phyloP scores from a whole-genome alignment of 176 grass and related monocot genomes.

The Musa schizocarpa region DNA sequence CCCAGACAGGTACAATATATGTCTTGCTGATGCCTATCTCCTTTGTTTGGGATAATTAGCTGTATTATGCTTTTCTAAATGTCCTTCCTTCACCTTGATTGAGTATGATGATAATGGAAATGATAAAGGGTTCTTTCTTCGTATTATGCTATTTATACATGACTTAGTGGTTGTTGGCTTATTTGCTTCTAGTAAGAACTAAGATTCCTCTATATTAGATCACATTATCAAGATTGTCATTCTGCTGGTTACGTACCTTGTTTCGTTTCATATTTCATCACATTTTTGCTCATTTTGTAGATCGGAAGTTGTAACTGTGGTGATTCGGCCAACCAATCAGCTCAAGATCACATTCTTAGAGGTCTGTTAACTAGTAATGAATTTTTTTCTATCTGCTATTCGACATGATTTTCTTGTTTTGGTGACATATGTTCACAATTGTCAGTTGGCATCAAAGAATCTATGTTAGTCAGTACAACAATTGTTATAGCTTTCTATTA shows the following conservation, averaged over 20 bases:
- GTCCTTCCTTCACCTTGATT: background rate
- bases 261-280: slow-evolving; percentile 25
- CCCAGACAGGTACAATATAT: slow-evolving; percentile 46
- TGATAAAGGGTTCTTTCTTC: background rate
- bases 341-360: slow-evolving; percentile 96
- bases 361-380: slow-evolving; percentile 37
- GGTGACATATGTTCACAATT: background rate
- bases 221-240: too few species aligned
- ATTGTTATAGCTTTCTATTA: too few species aligned
- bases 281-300: slow-evolving; percentile 42
- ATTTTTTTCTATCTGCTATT: background rate
- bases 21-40: background rate
- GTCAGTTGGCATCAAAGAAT: background rate
- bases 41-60: background rate
- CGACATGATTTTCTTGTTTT: background rate
- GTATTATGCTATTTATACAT: background rate
- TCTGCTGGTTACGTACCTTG: background rate
- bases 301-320: slow-evolving; percentile 75
- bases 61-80: background rate
- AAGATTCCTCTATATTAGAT: too few species aligned
- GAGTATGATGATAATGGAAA: background rate
- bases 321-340: slow-evolving; percentile 85
- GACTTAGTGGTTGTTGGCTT: background rate
- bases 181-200: background rate
- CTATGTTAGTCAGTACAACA: too few species aligned